phyloP scores from a whole-genome alignment of 371 early-diverging fungal genomes.

The Quaeritorhiza haematococci region DNA sequence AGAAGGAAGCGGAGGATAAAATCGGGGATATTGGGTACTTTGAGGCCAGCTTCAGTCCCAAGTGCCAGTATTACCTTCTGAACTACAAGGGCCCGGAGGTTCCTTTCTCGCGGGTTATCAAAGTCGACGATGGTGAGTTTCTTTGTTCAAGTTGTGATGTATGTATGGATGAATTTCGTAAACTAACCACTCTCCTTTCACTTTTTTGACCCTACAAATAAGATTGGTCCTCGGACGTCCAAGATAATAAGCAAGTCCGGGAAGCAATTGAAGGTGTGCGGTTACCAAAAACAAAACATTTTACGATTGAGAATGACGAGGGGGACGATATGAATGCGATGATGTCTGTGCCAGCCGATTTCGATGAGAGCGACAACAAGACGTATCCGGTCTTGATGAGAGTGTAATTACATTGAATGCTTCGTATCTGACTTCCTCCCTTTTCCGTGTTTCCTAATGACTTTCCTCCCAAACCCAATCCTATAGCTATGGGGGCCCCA shows the following conservation, averaged over 20 bases:
- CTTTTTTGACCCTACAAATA: not conserved
- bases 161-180: no score
- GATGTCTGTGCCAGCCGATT: slow-evolving; percentile 77
- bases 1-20: slow-evolving; percentile 2
- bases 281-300: slow-evolving; percentile 55
- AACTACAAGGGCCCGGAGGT: slow-evolving; percentile 82
- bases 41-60: slow-evolving; percentile 66
- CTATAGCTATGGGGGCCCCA: slow-evolving; percentile 75
- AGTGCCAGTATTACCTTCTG: slow-evolving; percentile 67
- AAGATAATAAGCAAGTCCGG: no score
- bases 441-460: not conserved
- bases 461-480: not conserved
- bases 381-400: slow-evolving; percentile 85
- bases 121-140: not conserved
- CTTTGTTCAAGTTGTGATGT: not conserved
- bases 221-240: no score
- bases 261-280: no score
- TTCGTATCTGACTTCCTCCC: not conserved
- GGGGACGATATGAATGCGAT: slow-evolving; percentile 77
- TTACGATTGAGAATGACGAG: slow-evolving; percentile 28
- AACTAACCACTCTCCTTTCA: no score
- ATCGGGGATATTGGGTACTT: slow-evolving; percentile 56
- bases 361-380: slow-evolving; percentile 51
- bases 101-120: slow-evolving; percentile 51
- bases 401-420: slow-evolving; percentile 48